These are phyloP conservation scores for Cordyceps fumosorosea DNA, from an alignment of 2,329 filamentous ascomycete species.

Conservation along the genomic window DNA sequence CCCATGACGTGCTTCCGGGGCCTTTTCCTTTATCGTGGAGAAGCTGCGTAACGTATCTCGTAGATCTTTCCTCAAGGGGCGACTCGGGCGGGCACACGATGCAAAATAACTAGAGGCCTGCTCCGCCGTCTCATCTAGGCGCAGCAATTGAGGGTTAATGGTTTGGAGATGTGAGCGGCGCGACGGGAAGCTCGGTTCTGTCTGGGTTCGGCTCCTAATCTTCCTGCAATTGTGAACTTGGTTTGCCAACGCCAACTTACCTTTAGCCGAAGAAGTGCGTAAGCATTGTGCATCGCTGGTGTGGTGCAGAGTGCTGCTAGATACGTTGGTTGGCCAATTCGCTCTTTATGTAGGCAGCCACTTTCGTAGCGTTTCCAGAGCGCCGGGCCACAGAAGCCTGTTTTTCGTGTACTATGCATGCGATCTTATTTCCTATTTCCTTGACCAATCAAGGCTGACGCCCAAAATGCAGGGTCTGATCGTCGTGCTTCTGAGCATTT, in stretches of 20 bases:
- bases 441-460: neutral
- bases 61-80: neutral
- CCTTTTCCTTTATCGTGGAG: neutral
- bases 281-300: neutral
- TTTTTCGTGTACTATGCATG: neutral
- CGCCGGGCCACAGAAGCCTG: neutral
- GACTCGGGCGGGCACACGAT: neutral
- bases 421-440: neutral
- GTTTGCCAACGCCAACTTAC: neutral
- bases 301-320: neutral
- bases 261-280: neutral
- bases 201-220: neutral
- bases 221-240: neutral
- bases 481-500: neutral
- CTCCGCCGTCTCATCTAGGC: neutral
- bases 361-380: neutral
- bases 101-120: neutral
- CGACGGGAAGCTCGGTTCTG: neutral
- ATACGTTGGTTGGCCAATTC: conserved; percentile 3
- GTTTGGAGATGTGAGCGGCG: too few species aligned
- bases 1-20: neutral
- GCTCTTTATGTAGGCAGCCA: neutral
- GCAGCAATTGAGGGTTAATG: neutral
- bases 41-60: neutral
- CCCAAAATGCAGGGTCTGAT: neutral